These are phyloP conservation scores for Paecilomyces formosus DNA, from an alignment of 2,329 filamentous ascomycete species.

Conservation along the genomic window DNA sequence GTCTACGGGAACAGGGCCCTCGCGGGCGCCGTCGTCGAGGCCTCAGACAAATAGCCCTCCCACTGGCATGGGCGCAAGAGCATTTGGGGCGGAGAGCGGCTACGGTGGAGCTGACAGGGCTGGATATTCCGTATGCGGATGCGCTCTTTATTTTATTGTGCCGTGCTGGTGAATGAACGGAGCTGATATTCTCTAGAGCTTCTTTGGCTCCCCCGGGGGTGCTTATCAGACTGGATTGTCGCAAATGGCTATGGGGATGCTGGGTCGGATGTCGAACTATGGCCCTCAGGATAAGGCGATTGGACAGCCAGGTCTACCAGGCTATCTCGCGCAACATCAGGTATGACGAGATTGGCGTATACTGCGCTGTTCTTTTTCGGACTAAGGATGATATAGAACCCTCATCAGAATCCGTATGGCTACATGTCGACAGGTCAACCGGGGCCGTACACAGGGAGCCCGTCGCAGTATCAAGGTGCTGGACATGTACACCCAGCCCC, in stretches of 20 bases:
- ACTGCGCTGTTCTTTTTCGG: no score
- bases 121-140: constrained; percentile 19
- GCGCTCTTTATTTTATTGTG: constrained; percentile 11
- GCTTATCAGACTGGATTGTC: constrained; percentile 7
- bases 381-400: constrained; percentile 4
- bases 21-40: constrained; percentile 16
- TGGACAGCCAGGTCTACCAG: neutral
- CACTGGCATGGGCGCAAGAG: constrained; percentile 3
- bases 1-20: constrained; percentile 18
- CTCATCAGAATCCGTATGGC: constrained; percentile 8
- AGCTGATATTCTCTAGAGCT: constrained; percentile 21
- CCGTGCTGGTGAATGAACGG: constrained; percentile 10
- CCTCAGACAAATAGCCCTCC: constrained; percentile 15
- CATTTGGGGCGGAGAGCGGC: neutral
- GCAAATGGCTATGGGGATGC: constrained; percentile 8
- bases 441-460: constrained; percentile 6
- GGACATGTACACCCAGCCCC: constrained; percentile 3
- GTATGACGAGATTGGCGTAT: neutral
- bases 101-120: neutral
- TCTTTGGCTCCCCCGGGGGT: constrained; percentile 12
- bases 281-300: neutral
- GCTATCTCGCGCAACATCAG: constrained; percentile 4
- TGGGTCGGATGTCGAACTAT: constrained; percentile 13
- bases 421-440: constrained; percentile 9
- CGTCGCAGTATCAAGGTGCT: constrained; percentile 9